Conservation (phyloP, 176 grass and related monocot species). For the Elaeis guineensis region DNA sequence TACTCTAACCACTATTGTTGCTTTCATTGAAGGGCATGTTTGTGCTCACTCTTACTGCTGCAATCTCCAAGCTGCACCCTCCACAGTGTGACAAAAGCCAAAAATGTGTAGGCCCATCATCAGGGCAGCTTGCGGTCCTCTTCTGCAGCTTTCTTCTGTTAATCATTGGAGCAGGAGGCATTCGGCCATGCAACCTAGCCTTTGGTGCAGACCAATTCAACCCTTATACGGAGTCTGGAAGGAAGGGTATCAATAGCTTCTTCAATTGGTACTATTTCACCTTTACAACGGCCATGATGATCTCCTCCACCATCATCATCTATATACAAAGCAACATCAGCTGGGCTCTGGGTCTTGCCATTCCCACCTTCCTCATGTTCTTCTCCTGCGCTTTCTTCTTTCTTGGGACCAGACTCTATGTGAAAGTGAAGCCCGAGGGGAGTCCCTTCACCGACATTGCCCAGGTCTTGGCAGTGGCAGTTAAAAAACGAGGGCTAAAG, state of each 20-base stretch:
- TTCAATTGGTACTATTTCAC: constrained; percentile 98
- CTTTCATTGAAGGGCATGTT: constrained; percentile 31
- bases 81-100: constrained; percentile 2
- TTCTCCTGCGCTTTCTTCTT: constrained; percentile 59
- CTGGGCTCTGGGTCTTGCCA: constrained; percentile 54
- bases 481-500: constrained; percentile 20
- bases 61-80: constrained; percentile 37
- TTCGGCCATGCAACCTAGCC: constrained; percentile 67
- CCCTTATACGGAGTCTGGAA: constrained; percentile 38
- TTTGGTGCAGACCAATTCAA: constrained; percentile 89
- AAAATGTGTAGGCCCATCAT: constrained; percentile 25
- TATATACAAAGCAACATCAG: constrained; percentile 69
- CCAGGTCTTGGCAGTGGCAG: constrained; percentile 36
- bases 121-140: constrained; percentile 32
- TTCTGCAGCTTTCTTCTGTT: constrained; percentile 35
- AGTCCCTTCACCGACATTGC: constrained; percentile 36
- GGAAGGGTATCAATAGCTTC: constrained; percentile 66
- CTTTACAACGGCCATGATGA: constrained; percentile 47
- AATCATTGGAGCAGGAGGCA: constrained; percentile 55
- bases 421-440: constrained; percentile 50
- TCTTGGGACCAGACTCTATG: constrained; percentile 37
- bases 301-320: constrained; percentile 57
- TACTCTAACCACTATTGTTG: no score
- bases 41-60: constrained; percentile 54
- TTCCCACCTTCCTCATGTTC: constrained; percentile 53